Percentiles rank a stretch among this genome's conserved stretches.
Evolutionary conservation across 306 rosid species (phyloP).

Genomic region (Cercis canadensis): DNA sequence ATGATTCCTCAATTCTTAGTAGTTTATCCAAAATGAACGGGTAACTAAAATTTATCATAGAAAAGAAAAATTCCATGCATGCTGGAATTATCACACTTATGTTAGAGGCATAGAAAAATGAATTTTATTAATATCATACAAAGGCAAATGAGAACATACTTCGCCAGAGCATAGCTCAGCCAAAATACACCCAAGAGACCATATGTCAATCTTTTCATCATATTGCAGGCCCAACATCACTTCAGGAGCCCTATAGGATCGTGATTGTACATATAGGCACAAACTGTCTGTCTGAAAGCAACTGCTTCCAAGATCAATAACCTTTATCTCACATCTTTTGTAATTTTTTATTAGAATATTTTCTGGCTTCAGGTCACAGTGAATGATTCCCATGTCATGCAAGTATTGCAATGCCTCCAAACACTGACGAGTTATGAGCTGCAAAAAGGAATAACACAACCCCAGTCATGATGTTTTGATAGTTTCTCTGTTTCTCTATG

Average conservation of each 20-base stretch:
- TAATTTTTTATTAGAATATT: constrained; percentile 88
- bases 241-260: constrained; percentile 99
- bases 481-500: constrained; percentile 13
- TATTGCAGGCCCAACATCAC: constrained; percentile 95
- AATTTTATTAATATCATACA: constrained; percentile 19
- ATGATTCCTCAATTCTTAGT: constrained; percentile 12
- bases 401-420: constrained; percentile 92
- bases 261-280: constrained; percentile 92
- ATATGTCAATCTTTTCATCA: constrained; percentile 88
- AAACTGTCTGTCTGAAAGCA: constrained; percentile 86
- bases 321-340: constrained; percentile 85
- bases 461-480: constrained; percentile 32
- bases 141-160: constrained; percentile 57
- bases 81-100: too few species aligned
- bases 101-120: constrained; percentile 14
- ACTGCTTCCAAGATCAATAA: constrained; percentile 98
- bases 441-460: constrained; percentile 35
- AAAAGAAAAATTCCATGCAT: too few species aligned
- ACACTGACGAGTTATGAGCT: constrained; percentile 87
- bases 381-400: constrained; percentile 87
- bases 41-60: neutral
- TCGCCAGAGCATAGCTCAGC: constrained; percentile 97
- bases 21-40: neutral
- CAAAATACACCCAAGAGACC: constrained; percentile 98
- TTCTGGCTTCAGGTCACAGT: constrained; percentile 98